Conservation (phyloP, 129 eudicot species). For the Flaveria linearis region DNA sequence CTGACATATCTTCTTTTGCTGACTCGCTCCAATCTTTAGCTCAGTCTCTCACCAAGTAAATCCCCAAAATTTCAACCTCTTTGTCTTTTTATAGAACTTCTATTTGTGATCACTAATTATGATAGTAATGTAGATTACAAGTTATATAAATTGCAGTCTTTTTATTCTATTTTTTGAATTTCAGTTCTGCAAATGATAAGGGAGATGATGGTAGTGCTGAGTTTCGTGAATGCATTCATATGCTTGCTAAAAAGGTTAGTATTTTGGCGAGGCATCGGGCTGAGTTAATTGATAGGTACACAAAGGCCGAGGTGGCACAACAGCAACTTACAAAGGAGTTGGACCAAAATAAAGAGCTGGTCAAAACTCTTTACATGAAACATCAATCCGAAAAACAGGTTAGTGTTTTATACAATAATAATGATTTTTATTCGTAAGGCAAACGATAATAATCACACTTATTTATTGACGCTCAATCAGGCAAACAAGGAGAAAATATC, state of each 20-base stretch:
- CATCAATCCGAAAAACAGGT: conserved; percentile 94
- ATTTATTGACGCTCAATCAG: conserved; percentile 32
- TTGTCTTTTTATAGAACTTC: neutral
- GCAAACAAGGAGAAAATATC: conserved; percentile 83
- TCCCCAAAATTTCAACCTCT: neutral
- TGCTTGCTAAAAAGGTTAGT: conserved; percentile 76
- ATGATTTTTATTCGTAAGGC: neutral
- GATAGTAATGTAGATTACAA: neutral
- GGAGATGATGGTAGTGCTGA: conserved; percentile 75
- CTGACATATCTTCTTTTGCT: conserved; percentile 55
- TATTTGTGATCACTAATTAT: neutral
- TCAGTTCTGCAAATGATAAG: conserved; percentile 55
- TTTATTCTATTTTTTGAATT: neutral
- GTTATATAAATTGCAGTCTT: neutral
- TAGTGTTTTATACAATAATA: neutral
- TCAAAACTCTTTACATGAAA: conserved; percentile 67
- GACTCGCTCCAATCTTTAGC: conserved; percentile 74
- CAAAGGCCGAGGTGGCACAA: conserved; percentile 62
- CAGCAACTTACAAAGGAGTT: conserved; percentile 65
- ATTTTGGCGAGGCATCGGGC: conserved; percentile 62
- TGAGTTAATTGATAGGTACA: conserved; percentile 65
- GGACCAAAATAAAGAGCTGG: conserved; percentile 74
- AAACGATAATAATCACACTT: neutral
- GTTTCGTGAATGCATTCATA: conserved; percentile 67
- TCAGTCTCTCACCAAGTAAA: conserved; percentile 81